Percentiles rank a stretch among this genome's conserved stretches.
These are phyloP conservation scores for Metschnikowia vanudenii DNA, from an alignment of 805 yeast genomes.

Conservation along the genomic window DNA sequence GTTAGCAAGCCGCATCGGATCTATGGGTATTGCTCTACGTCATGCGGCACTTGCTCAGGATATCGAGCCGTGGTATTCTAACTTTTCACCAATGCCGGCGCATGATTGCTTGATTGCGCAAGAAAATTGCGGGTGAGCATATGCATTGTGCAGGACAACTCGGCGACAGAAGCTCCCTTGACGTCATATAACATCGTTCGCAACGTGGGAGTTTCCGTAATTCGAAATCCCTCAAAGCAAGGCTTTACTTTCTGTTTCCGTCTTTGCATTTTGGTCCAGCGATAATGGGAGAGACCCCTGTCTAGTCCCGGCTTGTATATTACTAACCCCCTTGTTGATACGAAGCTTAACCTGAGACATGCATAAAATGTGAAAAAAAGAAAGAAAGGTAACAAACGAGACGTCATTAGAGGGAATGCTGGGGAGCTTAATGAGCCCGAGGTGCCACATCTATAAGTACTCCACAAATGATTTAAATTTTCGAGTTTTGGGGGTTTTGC, in stretches of 20 bases:
- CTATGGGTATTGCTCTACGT: background rate
- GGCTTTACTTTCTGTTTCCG: background rate
- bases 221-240: background rate
- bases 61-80: background rate
- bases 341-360: slow-evolving; percentile 1
- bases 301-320: slow-evolving; percentile 7
- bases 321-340: background rate
- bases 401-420: background rate
- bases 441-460: background rate
- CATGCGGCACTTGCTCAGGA: slow-evolving; percentile 1
- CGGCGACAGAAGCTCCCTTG: slow-evolving; percentile 1
- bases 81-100: background rate
- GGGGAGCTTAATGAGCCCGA: background rate
- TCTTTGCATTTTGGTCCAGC: slow-evolving; percentile 2
- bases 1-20: too few species aligned
- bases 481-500: too few species aligned
- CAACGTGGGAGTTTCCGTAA: background rate
- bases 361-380: background rate
- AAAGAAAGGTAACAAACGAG: background rate
- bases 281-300: background rate
- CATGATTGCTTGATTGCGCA: slow-evolving; percentile 13
- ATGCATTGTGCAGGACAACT: slow-evolving; percentile 8
- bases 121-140: background rate
- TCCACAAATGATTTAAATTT: too few species aligned
- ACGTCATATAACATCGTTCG: slow-evolving; percentile 7